Base-by-base conservation (phyloP, 2,329 filamentous ascomycete species). In the Diaporthe amygdali region DNA sequence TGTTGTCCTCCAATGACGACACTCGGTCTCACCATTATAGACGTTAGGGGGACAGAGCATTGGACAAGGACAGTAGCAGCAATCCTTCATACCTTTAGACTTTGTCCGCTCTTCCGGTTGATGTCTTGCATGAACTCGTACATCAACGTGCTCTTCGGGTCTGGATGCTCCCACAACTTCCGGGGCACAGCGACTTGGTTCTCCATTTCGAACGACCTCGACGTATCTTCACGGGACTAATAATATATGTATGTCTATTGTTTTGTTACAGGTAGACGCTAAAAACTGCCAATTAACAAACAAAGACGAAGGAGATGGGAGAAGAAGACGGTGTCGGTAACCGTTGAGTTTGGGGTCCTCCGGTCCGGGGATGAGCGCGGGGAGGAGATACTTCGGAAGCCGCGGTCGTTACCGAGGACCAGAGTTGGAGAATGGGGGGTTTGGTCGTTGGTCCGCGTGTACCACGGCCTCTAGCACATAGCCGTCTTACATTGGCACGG, bases 141-240 rank as follows among this genome's bases (percentile, higher is more conserved):
- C 86, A 94, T 92, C 39, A 85, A 81, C 1, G 92, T 94, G 73
- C 83, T 85, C 76, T 88, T 78, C 20, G 90, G 90, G 74, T 89
- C 78, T 1, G 89, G 85, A 76, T 92, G 91, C 80, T 92, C 89
- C 91, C 91, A 93, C 68, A 93, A 86, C 84, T 92, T 92, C 70
- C 88, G 84, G 6, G 89, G 89, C 67, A 84, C 76, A 67, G 76
- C 37, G 12, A 64, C 49, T 30, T 68, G 61, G n/a, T 12, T 44
- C 14, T 71, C 68, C 71, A 72, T 72, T 15, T 39, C 64, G 37
- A 27, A 59, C 7, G 34, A 39, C 34, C n/a, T 5, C 10, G n/a
- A 44, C 2, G 14, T 25, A 25, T 17, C 22, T 1, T 6, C 37
- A 25, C 10, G 39, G 30, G 15, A 30, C 12, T 6, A 4, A 34